Base-by-base conservation (phyloP, 306 rosid species). In the Castanospermum australe region DNA sequence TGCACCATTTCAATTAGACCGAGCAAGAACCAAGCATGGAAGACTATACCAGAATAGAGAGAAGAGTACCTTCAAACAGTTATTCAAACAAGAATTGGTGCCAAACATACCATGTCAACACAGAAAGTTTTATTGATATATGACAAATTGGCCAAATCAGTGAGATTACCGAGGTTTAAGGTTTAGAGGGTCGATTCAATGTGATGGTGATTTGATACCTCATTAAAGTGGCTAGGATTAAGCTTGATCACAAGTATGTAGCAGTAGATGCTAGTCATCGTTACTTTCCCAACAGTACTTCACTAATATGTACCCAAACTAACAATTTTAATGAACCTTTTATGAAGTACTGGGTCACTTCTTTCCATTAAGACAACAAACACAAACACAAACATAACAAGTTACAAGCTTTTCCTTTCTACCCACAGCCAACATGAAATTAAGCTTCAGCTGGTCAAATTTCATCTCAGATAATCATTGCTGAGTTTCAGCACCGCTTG, bases 371-470 rank as follows among this genome's bases (percentile, higher is more conserved):
- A 15, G 56, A 73, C 55, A 77, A 72, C 8, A 59, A 71, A 63
- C 36, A 56, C 15, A 39, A 9, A 35, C 78, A 79, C 24, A 33
- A 59, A n/a, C n/a, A n/a, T n/a, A n/a, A n/a, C n/a, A n/a, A n/a
- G n/a, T n/a, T n/a, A n/a, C n/a, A 77, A 73, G 51, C 32, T 15
- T 22, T 28, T 38, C 32, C 55, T 70, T 75, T 66, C 67, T 35
- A 75, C 52, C 81, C 55, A 44, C 35, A 32, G 54, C 75, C 74
- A 47, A 8, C 67, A 64, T 13, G 14, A 68, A 50, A 60, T 42
- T 51, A 77, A 81, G 65, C 61, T 28, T 25, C 25, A 65, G 47
- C 15, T 8, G 41, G 36, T 66, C 13, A 66, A 42, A 41, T 42
- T 20, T 66, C 54, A 66, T 18, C 54, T 14, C 4, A 66, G 36